A percentile compares a stretch with the other conserved stretches of the same genome.
phyloP scores from a whole-genome alignment of 176 grass and related monocot genomes.

The Phoenix roebelenii region DNA sequence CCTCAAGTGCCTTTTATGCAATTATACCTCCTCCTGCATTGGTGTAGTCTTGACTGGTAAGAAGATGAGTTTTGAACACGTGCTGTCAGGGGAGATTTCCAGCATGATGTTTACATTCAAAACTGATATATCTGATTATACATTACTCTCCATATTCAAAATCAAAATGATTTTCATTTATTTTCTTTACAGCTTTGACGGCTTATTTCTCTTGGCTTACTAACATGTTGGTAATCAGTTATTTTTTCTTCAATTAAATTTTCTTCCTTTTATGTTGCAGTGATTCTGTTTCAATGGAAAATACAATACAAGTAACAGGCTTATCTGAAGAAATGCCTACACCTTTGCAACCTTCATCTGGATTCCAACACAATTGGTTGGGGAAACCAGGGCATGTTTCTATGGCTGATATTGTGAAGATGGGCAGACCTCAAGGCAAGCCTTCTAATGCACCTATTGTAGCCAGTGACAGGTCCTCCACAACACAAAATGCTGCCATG shows the following conservation, averaged over 20 bases:
- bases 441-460: conserved; percentile 25
- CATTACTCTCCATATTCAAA: no score
- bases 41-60: no score
- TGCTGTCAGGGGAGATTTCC: no score
- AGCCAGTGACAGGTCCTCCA: conserved; percentile 46
- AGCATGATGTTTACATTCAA: no score
- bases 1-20: no score
- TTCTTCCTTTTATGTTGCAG: conserved; percentile 20
- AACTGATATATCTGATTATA: no score
- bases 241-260: conserved; percentile 7
- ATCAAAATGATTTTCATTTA: no score
- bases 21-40: no score
- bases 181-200: no score
- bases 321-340: conserved; percentile 41
- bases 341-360: conserved; percentile 50
- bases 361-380: conserved; percentile 65
- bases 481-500: conserved; percentile 60
- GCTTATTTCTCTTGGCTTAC: no score
- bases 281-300: conserved; percentile 38
- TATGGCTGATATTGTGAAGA: conserved; percentile 96
- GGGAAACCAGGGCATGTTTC: conserved; percentile 68
- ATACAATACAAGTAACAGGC: conserved; percentile 13
- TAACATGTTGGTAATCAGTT: no score
- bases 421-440: conserved; percentile 64
- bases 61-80: no score